phyloP scores from a whole-genome alignment of 73 alveolate species.

The Paraurostyla sp. region DNA sequence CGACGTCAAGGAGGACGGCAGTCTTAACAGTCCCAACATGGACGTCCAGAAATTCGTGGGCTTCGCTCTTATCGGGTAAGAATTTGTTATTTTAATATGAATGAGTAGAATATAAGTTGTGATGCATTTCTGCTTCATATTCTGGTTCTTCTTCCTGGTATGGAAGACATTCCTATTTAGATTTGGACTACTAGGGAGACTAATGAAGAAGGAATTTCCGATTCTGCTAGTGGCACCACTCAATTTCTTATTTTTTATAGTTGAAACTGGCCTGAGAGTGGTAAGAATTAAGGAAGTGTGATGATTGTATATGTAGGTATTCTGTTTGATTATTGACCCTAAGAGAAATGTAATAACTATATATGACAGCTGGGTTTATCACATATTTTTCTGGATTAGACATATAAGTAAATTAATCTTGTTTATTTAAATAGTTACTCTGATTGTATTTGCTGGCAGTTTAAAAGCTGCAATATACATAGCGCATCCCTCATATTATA shows the following conservation, averaged over 20 bases:
- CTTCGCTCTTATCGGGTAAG: slow-evolving; percentile 38
- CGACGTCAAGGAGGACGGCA: not conserved
- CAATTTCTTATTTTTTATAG: slow-evolving; percentile 38
- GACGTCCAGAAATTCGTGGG: slow-evolving; percentile 8
- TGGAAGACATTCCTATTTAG: slow-evolving; percentile 79
- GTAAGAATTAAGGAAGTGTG: not conserved
- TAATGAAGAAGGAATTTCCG: slow-evolving; percentile 66
- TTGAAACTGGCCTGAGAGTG: slow-evolving; percentile 62
- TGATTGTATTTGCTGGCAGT: slow-evolving; percentile 56
- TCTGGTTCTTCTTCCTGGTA: slow-evolving; percentile 75
- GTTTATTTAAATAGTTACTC: slow-evolving; percentile 26
- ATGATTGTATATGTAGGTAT: not conserved
- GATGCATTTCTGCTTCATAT: slow-evolving; percentile 58
- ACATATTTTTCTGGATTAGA: slow-evolving; percentile 59
- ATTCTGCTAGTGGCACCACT: slow-evolving; percentile 46
- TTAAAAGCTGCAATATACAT: slow-evolving; percentile 63
- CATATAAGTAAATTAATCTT: slow-evolving; percentile 7
- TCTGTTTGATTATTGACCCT: not conserved
- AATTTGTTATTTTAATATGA: not conserved
- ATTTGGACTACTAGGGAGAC: slow-evolving; percentile 62
- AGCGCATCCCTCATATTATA: slow-evolving; percentile 73
- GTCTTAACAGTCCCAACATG: slow-evolving; percentile 4
- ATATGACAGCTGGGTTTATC: slow-evolving; percentile 40
- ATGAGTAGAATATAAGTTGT: slow-evolving; percentile 37
- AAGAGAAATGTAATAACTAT: slow-evolving; percentile 19